Conservation (phyloP, 169 alveolate species). For the Theileria annulata region DNA sequence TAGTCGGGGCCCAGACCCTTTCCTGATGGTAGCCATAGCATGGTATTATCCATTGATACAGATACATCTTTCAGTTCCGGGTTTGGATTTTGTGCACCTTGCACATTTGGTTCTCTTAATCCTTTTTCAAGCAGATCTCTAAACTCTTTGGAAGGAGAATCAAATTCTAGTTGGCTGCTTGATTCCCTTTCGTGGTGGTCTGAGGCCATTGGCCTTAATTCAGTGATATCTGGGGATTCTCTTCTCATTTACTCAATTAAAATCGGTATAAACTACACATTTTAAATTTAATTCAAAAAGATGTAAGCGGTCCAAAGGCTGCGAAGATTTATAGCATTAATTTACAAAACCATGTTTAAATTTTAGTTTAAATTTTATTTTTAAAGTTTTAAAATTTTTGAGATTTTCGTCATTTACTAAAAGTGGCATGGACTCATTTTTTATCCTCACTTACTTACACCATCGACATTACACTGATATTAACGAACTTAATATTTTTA, state of each 20-base stretch:
- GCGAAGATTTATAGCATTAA: neutral
- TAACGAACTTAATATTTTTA: neutral
- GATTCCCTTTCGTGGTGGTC: neutral
- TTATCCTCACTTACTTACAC: neutral
- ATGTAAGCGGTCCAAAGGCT: neutral
- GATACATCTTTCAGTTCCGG: neutral
- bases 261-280: neutral
- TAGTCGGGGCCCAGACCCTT: conserved; percentile 16
- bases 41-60: conserved; percentile 14
- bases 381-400: too few relatives aligned
- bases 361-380: too few relatives aligned
- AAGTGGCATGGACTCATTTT: neutral
- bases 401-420: neutral
- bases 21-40: conserved; percentile 65
- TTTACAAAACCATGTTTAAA: neutral
- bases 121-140: conserved; percentile 1
- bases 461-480: neutral
- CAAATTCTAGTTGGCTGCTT: neutral
- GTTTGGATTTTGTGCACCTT: neutral
- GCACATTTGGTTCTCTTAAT: neutral
- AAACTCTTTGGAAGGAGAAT: neutral
- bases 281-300: neutral
- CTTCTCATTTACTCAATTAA: neutral
- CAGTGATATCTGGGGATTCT: neutral
- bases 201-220: neutral